Evolutionary conservation across 1,284 basidiomycete species (phyloP).

Genomic region (Grifola frondosa): DNA sequence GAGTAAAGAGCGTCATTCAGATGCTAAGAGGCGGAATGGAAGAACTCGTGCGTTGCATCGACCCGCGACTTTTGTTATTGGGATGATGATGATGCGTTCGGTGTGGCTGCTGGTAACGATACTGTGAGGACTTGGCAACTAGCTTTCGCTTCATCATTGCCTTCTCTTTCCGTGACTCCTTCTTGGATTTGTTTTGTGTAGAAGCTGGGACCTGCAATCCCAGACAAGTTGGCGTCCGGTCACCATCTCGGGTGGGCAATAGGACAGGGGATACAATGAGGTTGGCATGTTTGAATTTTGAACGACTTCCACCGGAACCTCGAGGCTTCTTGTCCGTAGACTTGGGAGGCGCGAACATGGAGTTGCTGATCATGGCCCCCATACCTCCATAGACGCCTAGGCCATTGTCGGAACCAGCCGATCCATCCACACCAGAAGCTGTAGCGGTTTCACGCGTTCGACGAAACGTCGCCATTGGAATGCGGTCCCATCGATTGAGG

Average conservation of each 20-base stretch:
- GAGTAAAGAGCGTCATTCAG: too few species aligned
- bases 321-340: constrained; percentile 25
- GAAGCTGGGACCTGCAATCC: constrained; percentile 15
- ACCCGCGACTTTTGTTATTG: constrained; percentile 63
- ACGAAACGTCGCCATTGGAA: constrained; percentile 73
- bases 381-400: constrained; percentile 29
- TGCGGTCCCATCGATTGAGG: constrained; percentile 69
- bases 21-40: constrained; percentile 27
- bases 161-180: constrained; percentile 56
- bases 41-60: constrained; percentile 50
- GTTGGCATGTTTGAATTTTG: constrained; percentile 26
- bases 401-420: constrained; percentile 35
- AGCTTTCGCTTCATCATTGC: constrained; percentile 58
- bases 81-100: constrained; percentile 63
- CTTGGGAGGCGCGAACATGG: constrained; percentile 39
- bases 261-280: constrained; percentile 53
- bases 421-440: constrained; percentile 31
- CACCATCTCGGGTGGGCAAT: constrained; percentile 53
- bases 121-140: constrained; percentile 42
- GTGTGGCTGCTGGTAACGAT: constrained; percentile 40
- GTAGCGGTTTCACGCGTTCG: constrained; percentile 52
- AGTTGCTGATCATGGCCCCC: constrained; percentile 32
- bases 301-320: constrained; percentile 20
- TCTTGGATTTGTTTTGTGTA: constrained; percentile 28
- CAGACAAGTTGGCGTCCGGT: constrained; percentile 48